phyloP scores from a whole-genome alignment of 768 basidiomycete genomes.

The Mycena crocata region DNA sequence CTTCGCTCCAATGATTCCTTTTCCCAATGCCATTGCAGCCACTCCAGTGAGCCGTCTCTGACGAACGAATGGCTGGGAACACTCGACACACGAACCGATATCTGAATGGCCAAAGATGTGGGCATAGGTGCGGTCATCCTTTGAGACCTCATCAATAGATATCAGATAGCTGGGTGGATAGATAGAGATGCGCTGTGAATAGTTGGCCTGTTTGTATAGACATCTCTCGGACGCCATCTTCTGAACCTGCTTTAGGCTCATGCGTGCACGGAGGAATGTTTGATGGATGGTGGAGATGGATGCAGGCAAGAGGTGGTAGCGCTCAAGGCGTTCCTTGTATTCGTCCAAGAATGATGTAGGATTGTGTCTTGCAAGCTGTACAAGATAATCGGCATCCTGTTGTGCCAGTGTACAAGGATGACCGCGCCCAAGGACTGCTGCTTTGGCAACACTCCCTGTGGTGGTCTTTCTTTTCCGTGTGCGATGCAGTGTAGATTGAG shows the following conservation, averaged over 20 bases:
- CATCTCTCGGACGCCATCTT: constrained; percentile 38
- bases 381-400: constrained; percentile 10
- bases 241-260: constrained; percentile 38
- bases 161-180: constrained; percentile 35
- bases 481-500: neutral
- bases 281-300: constrained; percentile 38
- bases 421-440: constrained; percentile 33
- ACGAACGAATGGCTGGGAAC: neutral
- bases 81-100: neutral
- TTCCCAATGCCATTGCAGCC: neutral
- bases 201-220: constrained; percentile 32
- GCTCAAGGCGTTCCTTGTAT: neutral
- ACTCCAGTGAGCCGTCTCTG: neutral
- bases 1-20: neutral
- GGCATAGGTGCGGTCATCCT: neutral
- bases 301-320: neutral
- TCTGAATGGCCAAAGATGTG: neutral
- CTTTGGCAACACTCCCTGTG: constrained; percentile 22
- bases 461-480: neutral
- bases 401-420: constrained; percentile 26
- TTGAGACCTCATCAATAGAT: constrained; percentile 1
- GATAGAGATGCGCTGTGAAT: constrained; percentile 31
- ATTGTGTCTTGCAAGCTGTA: constrained; percentile 1
- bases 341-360: neutral
- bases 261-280: constrained; percentile 32